Conservation (phyloP, 192 early-diverging fungal genomes). For the Coemansia erecta region DNA sequence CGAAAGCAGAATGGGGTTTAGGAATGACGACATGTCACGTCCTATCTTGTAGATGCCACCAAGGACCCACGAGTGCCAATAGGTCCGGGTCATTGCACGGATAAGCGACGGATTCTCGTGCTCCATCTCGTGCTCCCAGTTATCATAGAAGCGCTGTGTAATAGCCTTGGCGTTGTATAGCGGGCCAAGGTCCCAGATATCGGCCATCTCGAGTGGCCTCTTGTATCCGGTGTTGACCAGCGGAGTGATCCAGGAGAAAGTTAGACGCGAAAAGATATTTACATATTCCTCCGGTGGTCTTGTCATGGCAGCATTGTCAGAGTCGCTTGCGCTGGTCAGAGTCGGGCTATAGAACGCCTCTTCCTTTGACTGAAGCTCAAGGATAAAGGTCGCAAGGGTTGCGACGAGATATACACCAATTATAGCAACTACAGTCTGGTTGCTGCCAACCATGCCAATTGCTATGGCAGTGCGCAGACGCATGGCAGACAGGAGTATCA, state of each 20-base stretch:
- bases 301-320: too few relatives aligned
- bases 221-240: slow-evolving; percentile 75
- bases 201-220: slow-evolving; percentile 73
- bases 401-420: too few relatives aligned
- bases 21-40: slow-evolving; percentile 70
- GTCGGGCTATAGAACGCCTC: too few relatives aligned
- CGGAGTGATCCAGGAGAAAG: slow-evolving; percentile 89
- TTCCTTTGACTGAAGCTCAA: too few relatives aligned
- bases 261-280: slow-evolving; percentile 77
- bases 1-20: slow-evolving; percentile 74
- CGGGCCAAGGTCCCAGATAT: slow-evolving; percentile 61
- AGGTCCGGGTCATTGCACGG: slow-evolving; percentile 56
- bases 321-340: too few relatives aligned
- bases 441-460: too few relatives aligned
- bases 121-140: not conserved
- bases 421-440: too few relatives aligned
- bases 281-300: slow-evolving; percentile 61
- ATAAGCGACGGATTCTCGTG: slow-evolving; percentile 63
- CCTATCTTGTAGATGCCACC: slow-evolving; percentile 69
- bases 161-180: not conserved
- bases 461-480: too few relatives aligned
- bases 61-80: slow-evolving; percentile 63
- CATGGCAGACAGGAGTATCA: too few relatives aligned
- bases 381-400: too few relatives aligned
- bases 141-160: not conserved